Percentiles rank a stretch among this genome's conserved stretches.
These are phyloP conservation scores for Miamiensis avidus DNA, from an alignment of 169 alveolate genomes.

Conservation along the genomic window DNA sequence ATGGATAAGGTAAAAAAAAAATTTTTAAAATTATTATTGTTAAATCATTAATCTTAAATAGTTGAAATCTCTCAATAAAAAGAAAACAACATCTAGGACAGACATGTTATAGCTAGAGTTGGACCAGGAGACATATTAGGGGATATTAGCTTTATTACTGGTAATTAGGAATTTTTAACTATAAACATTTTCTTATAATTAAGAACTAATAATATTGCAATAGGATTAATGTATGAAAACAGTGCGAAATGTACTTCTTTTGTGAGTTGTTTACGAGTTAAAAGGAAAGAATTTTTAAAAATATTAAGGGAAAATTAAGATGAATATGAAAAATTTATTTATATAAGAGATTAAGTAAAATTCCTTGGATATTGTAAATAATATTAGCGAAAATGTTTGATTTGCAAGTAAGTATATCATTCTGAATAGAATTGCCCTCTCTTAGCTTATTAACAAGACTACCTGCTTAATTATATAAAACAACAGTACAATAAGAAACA, in stretches of 20 bases:
- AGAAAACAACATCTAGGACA: too few species aligned
- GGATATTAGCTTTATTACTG: neutral
- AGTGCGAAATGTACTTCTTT: neutral
- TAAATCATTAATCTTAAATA: too few species aligned
- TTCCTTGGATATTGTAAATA: neutral
- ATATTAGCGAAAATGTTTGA: neutral
- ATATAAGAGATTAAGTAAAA: neutral
- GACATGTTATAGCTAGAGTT: neutral
- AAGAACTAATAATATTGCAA: too few species aligned
- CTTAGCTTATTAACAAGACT: neutral
- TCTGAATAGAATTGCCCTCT: neutral
- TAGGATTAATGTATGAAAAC: neutral
- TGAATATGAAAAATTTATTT: neutral
- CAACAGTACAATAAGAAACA: neutral
- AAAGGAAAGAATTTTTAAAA: neutral
- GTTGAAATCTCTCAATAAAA: too few species aligned
- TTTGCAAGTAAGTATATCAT: neutral
- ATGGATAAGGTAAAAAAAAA: neutral
- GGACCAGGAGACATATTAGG: neutral
- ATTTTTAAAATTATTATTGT: neutral
- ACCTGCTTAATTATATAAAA: too few species aligned
- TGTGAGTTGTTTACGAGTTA: neutral
- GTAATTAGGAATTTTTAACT: neutral
- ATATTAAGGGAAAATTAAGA: neutral
- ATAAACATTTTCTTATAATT: neutral